Conservation (phyloP, 495 filamentous ascomycete genomes). For the Penicillium antarcticum region DNA sequence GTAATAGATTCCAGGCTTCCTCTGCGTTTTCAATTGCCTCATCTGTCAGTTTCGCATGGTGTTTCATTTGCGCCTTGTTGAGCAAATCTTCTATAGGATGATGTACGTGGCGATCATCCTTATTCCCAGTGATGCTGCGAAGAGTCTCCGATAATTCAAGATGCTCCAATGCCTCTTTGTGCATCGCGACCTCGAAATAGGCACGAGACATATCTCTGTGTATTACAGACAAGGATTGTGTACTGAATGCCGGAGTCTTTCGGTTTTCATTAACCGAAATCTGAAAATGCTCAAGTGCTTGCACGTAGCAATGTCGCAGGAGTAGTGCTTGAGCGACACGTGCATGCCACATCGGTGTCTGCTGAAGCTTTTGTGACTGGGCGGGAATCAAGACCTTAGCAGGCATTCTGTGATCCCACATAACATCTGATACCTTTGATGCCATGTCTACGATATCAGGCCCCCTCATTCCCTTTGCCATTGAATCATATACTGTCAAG, state of each 20-base stretch:
- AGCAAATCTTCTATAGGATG: background rate
- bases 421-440: background rate
- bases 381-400: background rate
- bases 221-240: background rate
- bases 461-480: background rate
- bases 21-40: conserved; percentile 2
- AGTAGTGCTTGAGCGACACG: conserved; percentile 5
- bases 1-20: background rate
- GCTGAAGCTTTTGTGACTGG: background rate
- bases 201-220: conserved; percentile 3
- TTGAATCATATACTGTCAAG: background rate
- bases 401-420: background rate
- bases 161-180: background rate
- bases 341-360: conserved; percentile 3
- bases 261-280: no score
- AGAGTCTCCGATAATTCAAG: background rate
- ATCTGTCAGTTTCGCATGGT: conserved; percentile 1
- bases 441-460: no score
- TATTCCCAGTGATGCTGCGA: background rate
- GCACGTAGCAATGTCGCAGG: background rate
- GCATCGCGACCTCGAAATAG: background rate
- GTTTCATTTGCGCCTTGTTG: conserved; percentile 2
- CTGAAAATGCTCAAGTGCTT: background rate
- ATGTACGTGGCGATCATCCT: background rate
- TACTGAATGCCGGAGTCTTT: no score